A percentile compares a stretch with the other conserved stretches of the same genome.
Evolutionary conservation across 371 early-diverging fungal species (phyloP).

Genomic region (Apophysomyces sp.): DNA sequence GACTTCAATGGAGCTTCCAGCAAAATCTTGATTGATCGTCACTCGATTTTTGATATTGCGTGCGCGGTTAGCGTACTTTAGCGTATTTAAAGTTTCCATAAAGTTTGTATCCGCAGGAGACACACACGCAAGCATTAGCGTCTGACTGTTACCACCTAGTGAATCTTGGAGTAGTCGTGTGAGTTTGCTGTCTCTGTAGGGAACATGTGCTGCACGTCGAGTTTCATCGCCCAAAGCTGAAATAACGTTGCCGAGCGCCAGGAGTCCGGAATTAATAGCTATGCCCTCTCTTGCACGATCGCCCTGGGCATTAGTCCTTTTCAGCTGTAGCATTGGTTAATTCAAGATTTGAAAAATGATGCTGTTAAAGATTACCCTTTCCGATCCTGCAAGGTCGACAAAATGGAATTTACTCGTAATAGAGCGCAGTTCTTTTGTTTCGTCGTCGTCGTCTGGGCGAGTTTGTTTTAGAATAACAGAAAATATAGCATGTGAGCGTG

Average conservation of each 20-base stretch:
- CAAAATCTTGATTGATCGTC: constrained; percentile 74
- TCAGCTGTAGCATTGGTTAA: constrained; percentile 51
- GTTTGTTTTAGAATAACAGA: constrained; percentile 78
- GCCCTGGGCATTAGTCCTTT: constrained; percentile 93
- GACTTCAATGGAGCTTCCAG: constrained; percentile 60
- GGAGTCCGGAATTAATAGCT: constrained; percentile 95
- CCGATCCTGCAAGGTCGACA: constrained; percentile 95
- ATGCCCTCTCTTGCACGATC: constrained; percentile 97
- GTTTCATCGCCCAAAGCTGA: constrained; percentile 92
- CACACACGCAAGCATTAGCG: constrained; percentile 93
- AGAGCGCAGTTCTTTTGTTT: constrained; percentile 4
- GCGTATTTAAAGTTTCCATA: constrained; percentile 90
- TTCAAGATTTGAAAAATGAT: background rate
- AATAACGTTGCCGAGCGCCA: constrained; percentile 99
- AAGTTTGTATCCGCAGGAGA: constrained; percentile 78
- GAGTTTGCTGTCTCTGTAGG: constrained; percentile 98
- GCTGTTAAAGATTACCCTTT: constrained; percentile 32
- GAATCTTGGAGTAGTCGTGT: constrained; percentile 97
- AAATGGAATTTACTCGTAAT: constrained; percentile 82
- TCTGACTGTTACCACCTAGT: constrained; percentile 93
- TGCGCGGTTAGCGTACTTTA: constrained; percentile 90
- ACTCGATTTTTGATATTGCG: constrained; percentile 86
- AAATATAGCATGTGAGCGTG: constrained; percentile 99
- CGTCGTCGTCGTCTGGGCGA: constrained; percentile 21
- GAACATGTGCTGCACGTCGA: constrained; percentile 72